These are phyloP conservation scores for Keithomyces neogunnii DNA, from an alignment of 2,329 filamentous ascomycete species.

Conservation along the genomic window DNA sequence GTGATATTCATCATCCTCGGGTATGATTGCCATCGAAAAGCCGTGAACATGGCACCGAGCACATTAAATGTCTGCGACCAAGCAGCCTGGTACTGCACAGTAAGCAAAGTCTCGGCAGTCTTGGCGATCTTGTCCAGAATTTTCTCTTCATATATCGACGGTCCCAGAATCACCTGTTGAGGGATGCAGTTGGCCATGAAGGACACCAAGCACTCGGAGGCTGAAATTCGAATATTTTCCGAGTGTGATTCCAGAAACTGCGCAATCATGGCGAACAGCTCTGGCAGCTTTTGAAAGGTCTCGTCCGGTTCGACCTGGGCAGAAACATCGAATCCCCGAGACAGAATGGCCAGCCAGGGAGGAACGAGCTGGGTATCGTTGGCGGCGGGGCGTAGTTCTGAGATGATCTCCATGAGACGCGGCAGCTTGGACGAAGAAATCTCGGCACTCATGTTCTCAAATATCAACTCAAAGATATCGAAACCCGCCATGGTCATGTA, in stretches of 20 bases:
- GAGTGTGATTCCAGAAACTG: constrained; percentile 79
- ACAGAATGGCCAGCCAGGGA: constrained; percentile 93
- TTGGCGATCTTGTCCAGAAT: constrained; percentile 72
- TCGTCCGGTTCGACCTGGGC: constrained; percentile 83
- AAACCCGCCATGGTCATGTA: constrained; percentile 95
- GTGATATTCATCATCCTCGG: constrained; percentile 71
- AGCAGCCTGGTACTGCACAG: constrained; percentile 84
- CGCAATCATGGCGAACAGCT: constrained; percentile 72
- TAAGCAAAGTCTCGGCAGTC: constrained; percentile 65
- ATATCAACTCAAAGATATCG: constrained; percentile 96
- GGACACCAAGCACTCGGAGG: constrained; percentile 89
- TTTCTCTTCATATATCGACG: constrained; percentile 90
- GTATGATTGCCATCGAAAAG: constrained; percentile 74
- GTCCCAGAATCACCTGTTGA: constrained; percentile 71
- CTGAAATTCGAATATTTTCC: constrained; percentile 88
- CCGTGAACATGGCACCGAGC: constrained; percentile 77
- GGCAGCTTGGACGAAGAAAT: constrained; percentile 84
- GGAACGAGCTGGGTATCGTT: constrained; percentile 93
- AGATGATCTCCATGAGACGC: constrained; percentile 81
- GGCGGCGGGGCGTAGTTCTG: constrained; percentile 80
- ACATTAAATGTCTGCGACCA: constrained; percentile 95
- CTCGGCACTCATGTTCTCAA: constrained; percentile 82
- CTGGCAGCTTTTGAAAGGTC: constrained; percentile 83
- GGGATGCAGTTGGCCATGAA: constrained; percentile 89
- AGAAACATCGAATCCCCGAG: constrained; percentile 87